phyloP scores from a whole-genome alignment of 495 filamentous ascomycete genomes.

The Endocarpon pusillum region DNA sequence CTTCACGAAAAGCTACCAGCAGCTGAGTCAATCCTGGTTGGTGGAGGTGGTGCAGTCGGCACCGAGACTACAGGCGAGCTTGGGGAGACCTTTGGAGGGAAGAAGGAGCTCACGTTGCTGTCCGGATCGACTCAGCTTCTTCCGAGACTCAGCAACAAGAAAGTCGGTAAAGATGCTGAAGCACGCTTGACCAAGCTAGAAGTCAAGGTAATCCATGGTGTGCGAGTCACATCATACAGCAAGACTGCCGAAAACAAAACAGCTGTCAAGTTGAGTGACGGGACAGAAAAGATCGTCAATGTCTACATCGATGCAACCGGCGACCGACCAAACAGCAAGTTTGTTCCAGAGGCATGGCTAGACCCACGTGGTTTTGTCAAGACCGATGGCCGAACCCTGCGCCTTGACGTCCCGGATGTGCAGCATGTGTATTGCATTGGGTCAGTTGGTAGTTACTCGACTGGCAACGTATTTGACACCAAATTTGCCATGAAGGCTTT shows the following conservation, averaged over 20 bases:
- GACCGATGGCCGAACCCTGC: constrained; percentile 25
- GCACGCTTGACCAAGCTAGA: constrained; percentile 32
- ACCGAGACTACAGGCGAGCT: constrained; percentile 14
- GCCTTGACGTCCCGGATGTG: constrained; percentile 8
- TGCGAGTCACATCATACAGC: constrained; percentile 15
- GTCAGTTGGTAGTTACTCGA: constrained; percentile 20
- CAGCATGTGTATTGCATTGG: constrained; percentile 34
- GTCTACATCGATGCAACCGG: constrained; percentile 41
- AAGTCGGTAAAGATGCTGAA: constrained; percentile 18
- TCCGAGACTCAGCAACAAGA: constrained; percentile 11
- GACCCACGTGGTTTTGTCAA: constrained; percentile 24
- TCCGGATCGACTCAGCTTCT: constrained; percentile 25
- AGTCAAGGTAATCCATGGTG: constrained; percentile 26
- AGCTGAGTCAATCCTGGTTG: constrained; percentile 11
- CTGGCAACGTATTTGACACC: constrained; percentile 9
- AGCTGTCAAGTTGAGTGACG: constrained; percentile 7
- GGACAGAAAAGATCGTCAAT: constrained; percentile 20
- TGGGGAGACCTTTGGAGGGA: constrained; percentile 8
- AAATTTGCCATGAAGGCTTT: constrained; percentile 2
- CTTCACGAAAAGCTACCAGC: constrained; percentile 9
- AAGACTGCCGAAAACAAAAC: constrained; percentile 3
- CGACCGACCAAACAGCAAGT: constrained; percentile 36
- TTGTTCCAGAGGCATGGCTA: constrained; percentile 27
- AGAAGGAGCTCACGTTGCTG: constrained; percentile 28
- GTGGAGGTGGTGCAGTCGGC: constrained; percentile 14